Percentiles rank a stretch among this genome's conserved stretches.
Evolutionary conservation across 23 red algal species (phyloP).

Genomic region (Chondrus crispus): DNA sequence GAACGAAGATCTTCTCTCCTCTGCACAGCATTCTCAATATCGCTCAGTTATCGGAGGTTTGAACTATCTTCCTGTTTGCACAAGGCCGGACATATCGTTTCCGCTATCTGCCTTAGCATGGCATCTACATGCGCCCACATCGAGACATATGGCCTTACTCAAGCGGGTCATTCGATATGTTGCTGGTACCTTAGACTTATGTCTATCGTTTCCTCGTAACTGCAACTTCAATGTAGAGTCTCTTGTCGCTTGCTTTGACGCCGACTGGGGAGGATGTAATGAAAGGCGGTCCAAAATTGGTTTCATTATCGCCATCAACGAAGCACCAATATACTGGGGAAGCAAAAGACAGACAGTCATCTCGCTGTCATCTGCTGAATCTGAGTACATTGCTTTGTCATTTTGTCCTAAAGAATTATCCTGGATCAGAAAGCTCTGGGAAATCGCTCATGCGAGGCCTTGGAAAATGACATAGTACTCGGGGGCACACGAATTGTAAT

Average conservation of each 20-base stretch:
- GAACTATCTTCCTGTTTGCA: not conserved
- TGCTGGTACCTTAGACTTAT: not conserved
- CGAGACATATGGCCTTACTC: not conserved
- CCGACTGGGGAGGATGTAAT: conserved; percentile 15
- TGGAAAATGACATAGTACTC: not conserved
- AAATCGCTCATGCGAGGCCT: not conserved
- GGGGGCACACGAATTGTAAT: not conserved
- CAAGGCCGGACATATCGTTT: not conserved
- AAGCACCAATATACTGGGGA: not conserved
- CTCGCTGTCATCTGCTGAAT: conserved; percentile 1
- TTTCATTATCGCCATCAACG: not conserved
- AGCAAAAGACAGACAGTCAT: not conserved
- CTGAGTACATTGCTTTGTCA: conserved; percentile 17
- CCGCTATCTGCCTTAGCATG: not conserved
- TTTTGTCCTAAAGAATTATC: not conserved
- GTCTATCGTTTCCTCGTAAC: not conserved
- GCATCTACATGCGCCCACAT: not conserved
- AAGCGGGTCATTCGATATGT: not conserved
- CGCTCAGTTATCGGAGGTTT: not conserved
- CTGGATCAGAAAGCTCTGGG: conserved; percentile 7
- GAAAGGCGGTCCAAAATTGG: not conserved
- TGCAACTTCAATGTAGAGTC: too few species aligned
- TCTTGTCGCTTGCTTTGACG: not conserved
- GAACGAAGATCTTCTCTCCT: not conserved
- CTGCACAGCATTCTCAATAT: not conserved